These are phyloP conservation scores for Limonium bicolor DNA, from an alignment of 148 eudicot genomes.

Conservation along the genomic window DNA sequence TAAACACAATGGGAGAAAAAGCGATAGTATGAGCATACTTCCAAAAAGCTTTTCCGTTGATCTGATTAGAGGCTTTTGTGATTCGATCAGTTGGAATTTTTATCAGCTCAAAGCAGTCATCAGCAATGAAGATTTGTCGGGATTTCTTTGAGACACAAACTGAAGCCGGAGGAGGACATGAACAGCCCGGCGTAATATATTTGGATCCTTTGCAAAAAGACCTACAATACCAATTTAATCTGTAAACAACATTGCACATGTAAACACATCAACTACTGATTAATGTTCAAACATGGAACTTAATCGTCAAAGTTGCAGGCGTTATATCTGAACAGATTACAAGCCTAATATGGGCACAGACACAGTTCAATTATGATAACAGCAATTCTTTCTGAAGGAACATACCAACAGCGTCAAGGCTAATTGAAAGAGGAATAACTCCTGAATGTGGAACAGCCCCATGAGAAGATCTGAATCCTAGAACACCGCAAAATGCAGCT, in stretches of 20 bases:
- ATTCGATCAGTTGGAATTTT: slow-evolving; percentile 37
- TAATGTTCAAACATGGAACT: no score
- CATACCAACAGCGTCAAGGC: slow-evolving; percentile 85
- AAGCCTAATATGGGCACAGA: no score
- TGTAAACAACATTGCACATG: no score
- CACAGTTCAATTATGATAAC: no score
- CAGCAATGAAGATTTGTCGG: slow-evolving; percentile 63
- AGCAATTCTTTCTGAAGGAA: background rate
- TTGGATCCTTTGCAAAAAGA: slow-evolving; percentile 84
- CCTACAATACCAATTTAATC: slow-evolving; percentile 25
- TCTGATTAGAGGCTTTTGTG: slow-evolving; percentile 39
- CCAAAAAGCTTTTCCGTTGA: slow-evolving; percentile 71
- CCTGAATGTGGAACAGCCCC: slow-evolving; percentile 62
- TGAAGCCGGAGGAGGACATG: slow-evolving; percentile 75
- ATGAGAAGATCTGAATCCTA: slow-evolving; percentile 80
- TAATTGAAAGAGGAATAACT: slow-evolving; percentile 60
- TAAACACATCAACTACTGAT: no score
- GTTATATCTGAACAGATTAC: no score
- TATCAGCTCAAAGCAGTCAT: slow-evolving; percentile 71
- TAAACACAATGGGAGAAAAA: background rate
- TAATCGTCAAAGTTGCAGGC: no score
- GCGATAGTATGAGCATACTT: slow-evolving; percentile 30
- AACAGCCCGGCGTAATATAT: slow-evolving; percentile 55
- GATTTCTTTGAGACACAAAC: slow-evolving; percentile 52
- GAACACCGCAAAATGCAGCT: slow-evolving; percentile 71